Evolutionary conservation across 1,139 yeast genomes (phyloP).

Genomic region (Nadsonia commutata): DNA sequence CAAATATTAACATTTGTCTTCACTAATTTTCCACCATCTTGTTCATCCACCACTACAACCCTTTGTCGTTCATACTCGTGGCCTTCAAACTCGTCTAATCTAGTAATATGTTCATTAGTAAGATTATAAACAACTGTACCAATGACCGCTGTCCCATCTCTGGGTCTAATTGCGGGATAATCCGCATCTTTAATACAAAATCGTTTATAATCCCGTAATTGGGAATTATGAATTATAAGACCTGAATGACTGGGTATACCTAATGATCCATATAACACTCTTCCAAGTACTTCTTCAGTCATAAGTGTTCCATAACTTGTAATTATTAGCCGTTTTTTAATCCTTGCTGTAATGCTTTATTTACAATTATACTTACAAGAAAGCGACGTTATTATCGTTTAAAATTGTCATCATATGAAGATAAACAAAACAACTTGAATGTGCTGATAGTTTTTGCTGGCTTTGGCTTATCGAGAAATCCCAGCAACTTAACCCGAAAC

Average conservation of each 20-base stretch:
- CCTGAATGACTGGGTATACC: not conserved
- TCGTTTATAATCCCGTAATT: slow-evolving; percentile 14
- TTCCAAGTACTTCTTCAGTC: not conserved
- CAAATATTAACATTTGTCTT: slow-evolving; percentile 16
- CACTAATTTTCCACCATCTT: slow-evolving; percentile 7
- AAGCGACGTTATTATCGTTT: no score
- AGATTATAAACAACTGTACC: slow-evolving; percentile 20
- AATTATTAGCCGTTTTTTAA: no score
- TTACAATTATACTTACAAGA: no score
- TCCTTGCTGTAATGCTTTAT: no score
- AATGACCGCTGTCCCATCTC: slow-evolving; percentile 10
- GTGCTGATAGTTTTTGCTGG: no score
- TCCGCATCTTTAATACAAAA: slow-evolving; percentile 15
- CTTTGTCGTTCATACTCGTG: slow-evolving; percentile 17
- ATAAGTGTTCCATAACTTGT: not conserved
- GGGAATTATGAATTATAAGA: slow-evolving; percentile 14
- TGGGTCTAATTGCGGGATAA: slow-evolving; percentile 19
- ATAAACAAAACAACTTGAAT: no score
- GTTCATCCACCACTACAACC: slow-evolving; percentile 13
- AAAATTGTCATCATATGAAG: no score
- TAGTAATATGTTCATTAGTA: slow-evolving; percentile 12
- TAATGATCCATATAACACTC: not conserved
- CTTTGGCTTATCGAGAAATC: no score
- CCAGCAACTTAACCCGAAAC: no score
- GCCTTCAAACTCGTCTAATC: slow-evolving; percentile 21